Evolutionary conservation across 2,329 filamentous ascomycete species (phyloP), one percentile per base, ranked within the genome.

Genomic region (Ophiostoma himal-ulmi): DNA sequence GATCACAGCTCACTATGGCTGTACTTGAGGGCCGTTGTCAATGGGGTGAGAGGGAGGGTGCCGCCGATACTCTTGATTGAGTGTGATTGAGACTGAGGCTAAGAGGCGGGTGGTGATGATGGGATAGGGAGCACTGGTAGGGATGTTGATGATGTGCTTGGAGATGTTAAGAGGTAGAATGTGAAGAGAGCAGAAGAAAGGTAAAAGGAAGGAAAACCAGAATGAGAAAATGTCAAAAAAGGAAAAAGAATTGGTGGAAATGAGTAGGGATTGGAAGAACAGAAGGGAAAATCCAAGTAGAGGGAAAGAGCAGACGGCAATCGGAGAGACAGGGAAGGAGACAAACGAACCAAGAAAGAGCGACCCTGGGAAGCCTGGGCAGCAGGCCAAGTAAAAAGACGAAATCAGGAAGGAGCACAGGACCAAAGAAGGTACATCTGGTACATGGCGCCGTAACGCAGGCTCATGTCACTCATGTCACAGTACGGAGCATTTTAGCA

Each of bases 261-360:
- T 6, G 22, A 60, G 60, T 30, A 17, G 41, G 14, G 60, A 41
- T 41, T 62, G 62, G n/a, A 64, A 26, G 36, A 36, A 34, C 22
- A 22, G 34, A 70, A 17, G 44, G 57, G 26, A 37, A 48, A 5
- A 65, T 17, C 44, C 64, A 60, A 30, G 52, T 30, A 36, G 22
- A 70, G 37, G 48, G 57, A 37, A 67, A 37, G 5, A 65, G 57
- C 66, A 68, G 52, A 30, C 54, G 65, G n/a, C 44, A 48, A 20
- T 2, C 44, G 44, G 44, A 67, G 13, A 7, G 26, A 48, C n/a
- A 41, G 37, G 37, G 37, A 52, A 54, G 30, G 44, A 52, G 30
- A 37, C 62, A 22, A 65, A 13, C 36, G 62, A 65, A 22, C 36
- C 62, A 22, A 39, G 62, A 65, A 65, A 65, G 62, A 65, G 34